Base-by-base conservation (phyloP, 768 basidiomycete species). In the Lactarius evosmus region DNA sequence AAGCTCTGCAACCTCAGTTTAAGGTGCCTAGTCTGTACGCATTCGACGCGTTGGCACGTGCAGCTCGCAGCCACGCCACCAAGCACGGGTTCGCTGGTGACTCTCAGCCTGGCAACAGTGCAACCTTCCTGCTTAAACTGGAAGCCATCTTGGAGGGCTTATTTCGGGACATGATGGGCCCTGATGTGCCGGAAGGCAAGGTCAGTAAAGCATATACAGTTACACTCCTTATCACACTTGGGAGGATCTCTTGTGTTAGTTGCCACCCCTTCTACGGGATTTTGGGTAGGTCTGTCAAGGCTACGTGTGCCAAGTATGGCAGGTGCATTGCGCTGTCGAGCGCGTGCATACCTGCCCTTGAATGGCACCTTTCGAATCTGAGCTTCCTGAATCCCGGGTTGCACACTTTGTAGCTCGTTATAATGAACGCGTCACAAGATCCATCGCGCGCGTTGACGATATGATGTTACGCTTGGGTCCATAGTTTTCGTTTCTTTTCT, bases 1-100 rank as follows among this genome's bases (percentile, higher is more conserved):
- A 90, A 75, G 83, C 86, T 9, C 80, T 96, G 38, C 77, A 85
- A 4, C 75, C 83, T 17, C 69, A 81, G 12, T 80, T 82, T 66
- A 96, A 98, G 73, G 83, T 95, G 63, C 86, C 85, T 41, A 94
- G 93, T 76, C 80, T 99, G 56, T 99, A 98, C 75, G 86, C 89
- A 44, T 92, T 99, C 73, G 95, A 99, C 76, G 91, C 95, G 22
- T 81, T 99, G 65, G 84, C 93, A 49, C 87, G 96, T 62, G 94
- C 88, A 19, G 93, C 93, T 22, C 82, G 86, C 63, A 78, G 79
- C 63, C 80, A 85, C 53, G 85, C 80, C 51, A 85, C 78, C 70
- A 95, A 94, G 74, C 82, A 83, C 58, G 79, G 80, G 57, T 72
- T 85, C 30, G 78, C 82, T 67, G 83, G 80, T 67, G 85, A 88